Conservation (phyloP, 2,329 filamentous ascomycete genomes). For the Fusarium odoratissimum region DNA sequence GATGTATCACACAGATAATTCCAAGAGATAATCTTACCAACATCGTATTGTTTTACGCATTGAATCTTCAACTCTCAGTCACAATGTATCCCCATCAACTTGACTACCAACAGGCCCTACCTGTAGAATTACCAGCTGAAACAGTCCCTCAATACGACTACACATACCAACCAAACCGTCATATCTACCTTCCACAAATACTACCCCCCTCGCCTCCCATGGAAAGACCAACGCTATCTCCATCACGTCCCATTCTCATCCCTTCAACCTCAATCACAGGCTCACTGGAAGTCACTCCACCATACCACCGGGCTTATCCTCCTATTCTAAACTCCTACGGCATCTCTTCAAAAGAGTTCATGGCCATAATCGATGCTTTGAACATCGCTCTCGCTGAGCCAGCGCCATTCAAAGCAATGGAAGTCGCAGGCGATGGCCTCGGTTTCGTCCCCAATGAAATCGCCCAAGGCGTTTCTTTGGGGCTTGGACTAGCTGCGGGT, state of each 20-base stretch:
- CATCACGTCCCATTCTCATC: background rate
- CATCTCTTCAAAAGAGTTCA: background rate
- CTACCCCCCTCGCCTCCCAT: too few relatives aligned
- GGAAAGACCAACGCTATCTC: background rate
- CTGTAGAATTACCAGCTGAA: background rate
- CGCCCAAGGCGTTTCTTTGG: constrained; percentile 6
- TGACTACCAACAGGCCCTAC: background rate
- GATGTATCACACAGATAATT: background rate
- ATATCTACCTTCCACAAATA: background rate
- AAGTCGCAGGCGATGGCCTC: constrained; percentile 1
- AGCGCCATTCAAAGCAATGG: constrained; percentile 6
- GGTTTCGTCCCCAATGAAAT: constrained; percentile 9
- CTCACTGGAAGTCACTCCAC: constrained; percentile 1
- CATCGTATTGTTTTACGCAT: too few relatives aligned
- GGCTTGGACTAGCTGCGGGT: constrained; percentile 10
- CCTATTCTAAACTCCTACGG: background rate
- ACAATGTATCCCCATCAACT: background rate
- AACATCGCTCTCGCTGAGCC: constrained; percentile 14
- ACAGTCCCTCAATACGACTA: background rate
- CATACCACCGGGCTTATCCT: constrained; percentile 20
- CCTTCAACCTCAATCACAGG: constrained; percentile 11
- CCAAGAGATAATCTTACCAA: background rate
- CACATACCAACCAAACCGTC: background rate
- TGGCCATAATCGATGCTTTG: background rate
- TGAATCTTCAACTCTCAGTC: too few relatives aligned